phyloP scores from a whole-genome alignment of 2,329 filamentous ascomycete genomes.

The Colletotrichum navitas region DNA sequence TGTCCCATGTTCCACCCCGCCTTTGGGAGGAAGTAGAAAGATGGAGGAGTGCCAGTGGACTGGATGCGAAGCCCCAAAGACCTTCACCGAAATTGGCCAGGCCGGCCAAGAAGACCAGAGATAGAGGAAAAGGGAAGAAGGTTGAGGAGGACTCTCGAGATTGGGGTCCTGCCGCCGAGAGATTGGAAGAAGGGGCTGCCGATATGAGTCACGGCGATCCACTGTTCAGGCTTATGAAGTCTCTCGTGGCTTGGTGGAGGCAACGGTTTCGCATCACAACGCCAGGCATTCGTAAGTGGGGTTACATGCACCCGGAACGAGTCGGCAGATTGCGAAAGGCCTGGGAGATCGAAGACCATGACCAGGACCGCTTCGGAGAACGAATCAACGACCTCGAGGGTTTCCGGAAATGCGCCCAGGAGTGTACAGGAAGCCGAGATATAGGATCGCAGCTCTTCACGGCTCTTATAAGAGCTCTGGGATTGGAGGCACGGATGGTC shows the following conservation, averaged over 20 bases:
- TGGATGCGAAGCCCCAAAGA: conserved; percentile 59
- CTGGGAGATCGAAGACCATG: conserved; percentile 72
- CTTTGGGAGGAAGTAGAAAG: conserved; percentile 80
- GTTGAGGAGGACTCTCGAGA: conserved; percentile 62
- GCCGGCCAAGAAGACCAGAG: conserved; percentile 50
- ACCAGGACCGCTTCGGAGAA: conserved; percentile 80
- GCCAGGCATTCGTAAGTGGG: conserved; percentile 87
- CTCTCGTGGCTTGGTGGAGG: conserved; percentile 88
- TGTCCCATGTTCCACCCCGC: conserved; percentile 77
- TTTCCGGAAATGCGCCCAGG: conserved; percentile 76
- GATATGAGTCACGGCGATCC: conserved; percentile 89
- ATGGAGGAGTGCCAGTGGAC: conserved; percentile 77
- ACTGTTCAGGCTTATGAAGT: conserved; percentile 79
- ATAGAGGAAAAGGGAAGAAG: conserved; percentile 55
- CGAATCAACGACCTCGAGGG: conserved; percentile 74
- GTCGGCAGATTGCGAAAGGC: conserved; percentile 80
- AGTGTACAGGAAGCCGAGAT: conserved; percentile 85
- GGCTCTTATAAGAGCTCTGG: conserved; percentile 82
- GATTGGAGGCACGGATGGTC: conserved; percentile 86
- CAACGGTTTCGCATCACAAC: conserved; percentile 82
- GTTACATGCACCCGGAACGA: conserved; percentile 84
- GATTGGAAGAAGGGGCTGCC: conserved; percentile 75
- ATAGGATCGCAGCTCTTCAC: conserved; percentile 92
- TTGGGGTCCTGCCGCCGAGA: conserved; percentile 78
- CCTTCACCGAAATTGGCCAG: conserved; percentile 48